Conservation (phyloP, 2,329 filamentous ascomycete genomes). For the Aureobasidium sp. region DNA sequence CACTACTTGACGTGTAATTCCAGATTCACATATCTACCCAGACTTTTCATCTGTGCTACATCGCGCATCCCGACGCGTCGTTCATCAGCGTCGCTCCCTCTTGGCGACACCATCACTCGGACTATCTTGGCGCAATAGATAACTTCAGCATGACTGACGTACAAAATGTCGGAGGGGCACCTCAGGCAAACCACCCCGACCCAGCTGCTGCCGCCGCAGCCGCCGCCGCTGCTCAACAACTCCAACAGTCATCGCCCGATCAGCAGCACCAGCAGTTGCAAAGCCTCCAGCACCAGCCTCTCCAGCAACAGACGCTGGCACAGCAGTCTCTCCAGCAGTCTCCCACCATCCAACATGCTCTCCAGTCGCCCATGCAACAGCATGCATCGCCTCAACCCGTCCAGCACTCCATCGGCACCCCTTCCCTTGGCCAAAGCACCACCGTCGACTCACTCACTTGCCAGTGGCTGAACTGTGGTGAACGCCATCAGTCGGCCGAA, state of each 20-base stretch:
- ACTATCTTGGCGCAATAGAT: background rate
- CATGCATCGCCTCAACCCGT: slow-evolving; percentile 14
- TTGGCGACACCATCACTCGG: too few species aligned
- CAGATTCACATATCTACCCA: background rate
- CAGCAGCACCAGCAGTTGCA: slow-evolving; percentile 13
- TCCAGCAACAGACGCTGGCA: slow-evolving; percentile 2
- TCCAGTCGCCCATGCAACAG: slow-evolving; percentile 15
- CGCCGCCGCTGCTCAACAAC: slow-evolving; percentile 12
- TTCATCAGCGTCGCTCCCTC: background rate
- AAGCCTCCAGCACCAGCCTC: slow-evolving; percentile 6
- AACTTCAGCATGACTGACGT: background rate
- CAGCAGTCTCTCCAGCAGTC: slow-evolving; percentile 10
- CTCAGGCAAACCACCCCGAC: slow-evolving; percentile 5
- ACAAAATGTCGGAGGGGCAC: background rate
- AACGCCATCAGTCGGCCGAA: slow-evolving; percentile 52
- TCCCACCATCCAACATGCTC: slow-evolving; percentile 12
- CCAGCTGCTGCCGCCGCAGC: slow-evolving; percentile 7
- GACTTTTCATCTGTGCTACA: background rate
- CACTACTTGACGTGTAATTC: background rate
- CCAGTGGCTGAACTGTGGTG: slow-evolving; percentile 57
- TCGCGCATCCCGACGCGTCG: slow-evolving; percentile 1
- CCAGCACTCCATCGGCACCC: slow-evolving; percentile 20
- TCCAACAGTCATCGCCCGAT: slow-evolving; percentile 4
- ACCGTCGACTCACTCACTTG: slow-evolving; percentile 45
- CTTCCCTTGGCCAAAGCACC: slow-evolving; percentile 22